Evolutionary conservation across 164 flowering plant genomes (phyloP).

Genomic region (Vitis rotundifolia): DNA sequence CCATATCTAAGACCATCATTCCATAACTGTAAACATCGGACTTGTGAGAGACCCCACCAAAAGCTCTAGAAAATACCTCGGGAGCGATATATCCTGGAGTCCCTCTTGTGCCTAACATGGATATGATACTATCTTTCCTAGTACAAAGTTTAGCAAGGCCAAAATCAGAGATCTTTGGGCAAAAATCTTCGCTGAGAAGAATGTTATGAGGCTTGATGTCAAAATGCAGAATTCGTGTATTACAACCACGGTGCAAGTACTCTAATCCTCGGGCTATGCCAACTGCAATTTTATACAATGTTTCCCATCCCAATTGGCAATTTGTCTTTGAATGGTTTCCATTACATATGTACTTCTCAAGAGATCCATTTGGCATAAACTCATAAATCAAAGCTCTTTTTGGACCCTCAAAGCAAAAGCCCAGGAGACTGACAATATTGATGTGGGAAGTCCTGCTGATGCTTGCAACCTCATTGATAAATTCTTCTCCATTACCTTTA

Average conservation of each 20-base stretch:
- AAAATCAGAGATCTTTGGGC: conserved; percentile 48
- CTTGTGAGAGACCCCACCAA: conserved; percentile 46
- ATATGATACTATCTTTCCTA: conserved; percentile 29
- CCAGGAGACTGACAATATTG: conserved; percentile 34
- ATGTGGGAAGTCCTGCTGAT: conserved; percentile 40
- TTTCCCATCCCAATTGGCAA: conserved; percentile 27
- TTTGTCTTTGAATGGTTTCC: not conserved
- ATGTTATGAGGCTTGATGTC: conserved; percentile 54
- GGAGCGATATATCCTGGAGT: conserved; percentile 53
- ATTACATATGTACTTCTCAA: conserved; percentile 39
- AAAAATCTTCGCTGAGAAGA: conserved; percentile 34
- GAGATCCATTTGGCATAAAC: conserved; percentile 45
- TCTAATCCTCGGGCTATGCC: conserved; percentile 47
- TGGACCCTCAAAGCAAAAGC: conserved; percentile 34
- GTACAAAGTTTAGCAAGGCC: conserved; percentile 41
- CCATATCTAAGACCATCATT: conserved; percentile 54
- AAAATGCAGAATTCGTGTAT: conserved; percentile 39
- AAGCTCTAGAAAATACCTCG: conserved; percentile 31
- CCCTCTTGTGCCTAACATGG: conserved; percentile 38
- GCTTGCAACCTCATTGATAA: conserved; percentile 37
- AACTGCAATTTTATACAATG: conserved; percentile 26
- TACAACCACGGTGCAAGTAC: conserved; percentile 52
- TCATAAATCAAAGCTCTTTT: conserved; percentile 45
- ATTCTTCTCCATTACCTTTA: conserved; percentile 33
- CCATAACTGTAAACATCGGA: conserved; percentile 61